These are phyloP conservation scores for Penicillium maclennaniae DNA, from an alignment of 495 filamentous ascomycete genomes.

Conservation along the genomic window DNA sequence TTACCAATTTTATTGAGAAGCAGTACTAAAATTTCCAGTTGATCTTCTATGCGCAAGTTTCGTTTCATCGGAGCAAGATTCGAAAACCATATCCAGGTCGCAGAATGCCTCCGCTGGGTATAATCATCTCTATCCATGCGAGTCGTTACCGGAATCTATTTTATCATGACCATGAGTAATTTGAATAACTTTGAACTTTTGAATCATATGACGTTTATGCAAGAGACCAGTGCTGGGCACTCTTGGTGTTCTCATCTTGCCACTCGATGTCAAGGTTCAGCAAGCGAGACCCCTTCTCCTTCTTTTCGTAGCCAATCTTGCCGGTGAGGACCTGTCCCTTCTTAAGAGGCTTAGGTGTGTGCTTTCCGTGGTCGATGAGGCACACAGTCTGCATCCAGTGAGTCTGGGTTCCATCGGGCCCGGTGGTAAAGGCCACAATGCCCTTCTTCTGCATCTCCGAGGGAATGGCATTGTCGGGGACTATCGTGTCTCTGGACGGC, in stretches of 20 bases:
- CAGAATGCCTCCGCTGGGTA: constrained; percentile 6
- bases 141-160: background rate
- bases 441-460: constrained; percentile 46
- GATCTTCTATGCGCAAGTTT: background rate
- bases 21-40: background rate
- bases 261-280: constrained; percentile 49
- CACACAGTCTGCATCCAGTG: constrained; percentile 52
- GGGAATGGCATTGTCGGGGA: constrained; percentile 42
- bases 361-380: constrained; percentile 44
- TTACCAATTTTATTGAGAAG: background rate
- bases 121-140: constrained; percentile 7
- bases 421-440: constrained; percentile 51
- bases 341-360: constrained; percentile 34
- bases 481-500: constrained; percentile 39
- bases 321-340: constrained; percentile 48
- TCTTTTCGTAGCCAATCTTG: constrained; percentile 49
- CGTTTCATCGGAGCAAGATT: background rate
- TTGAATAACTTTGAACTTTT: constrained; percentile 9
- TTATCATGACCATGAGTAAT: background rate
- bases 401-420: constrained; percentile 48
- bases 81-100: constrained; percentile 2
- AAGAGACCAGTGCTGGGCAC: constrained; percentile 37
- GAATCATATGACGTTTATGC: constrained; percentile 19
- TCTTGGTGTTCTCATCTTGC: constrained; percentile 34
- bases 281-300: constrained; percentile 39